A percentile compares a stretch with the other conserved stretches of the same genome.
phyloP scores from a whole-genome alignment of 306 rosid genomes.

The Cucurbita maxima region DNA sequence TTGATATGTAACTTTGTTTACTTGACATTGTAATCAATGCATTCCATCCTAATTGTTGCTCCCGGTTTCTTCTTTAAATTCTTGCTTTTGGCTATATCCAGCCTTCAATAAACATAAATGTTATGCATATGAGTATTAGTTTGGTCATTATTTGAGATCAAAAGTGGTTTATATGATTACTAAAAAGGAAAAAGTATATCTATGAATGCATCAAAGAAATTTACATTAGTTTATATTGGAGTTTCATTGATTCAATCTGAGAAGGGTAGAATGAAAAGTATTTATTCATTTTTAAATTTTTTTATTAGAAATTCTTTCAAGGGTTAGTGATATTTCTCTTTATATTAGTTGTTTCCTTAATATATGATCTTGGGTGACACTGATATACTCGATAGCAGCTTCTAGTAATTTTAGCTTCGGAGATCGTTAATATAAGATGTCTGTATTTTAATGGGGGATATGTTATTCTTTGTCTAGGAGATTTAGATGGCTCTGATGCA shows the following conservation, averaged over 20 bases:
- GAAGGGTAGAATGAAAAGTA: too few relatives aligned
- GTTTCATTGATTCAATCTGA: background rate
- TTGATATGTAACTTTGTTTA: background rate
- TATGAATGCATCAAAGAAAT: background rate
- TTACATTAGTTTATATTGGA: background rate
- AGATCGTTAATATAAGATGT: background rate
- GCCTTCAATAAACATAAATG: background rate
- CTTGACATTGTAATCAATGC: background rate
- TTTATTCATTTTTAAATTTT: too few relatives aligned
- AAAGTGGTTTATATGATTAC: background rate
- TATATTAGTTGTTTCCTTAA: background rate
- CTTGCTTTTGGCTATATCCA: background rate
- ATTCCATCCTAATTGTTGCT: background rate
- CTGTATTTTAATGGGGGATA: background rate
- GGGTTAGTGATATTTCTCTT: background rate
- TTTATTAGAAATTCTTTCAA: background rate
- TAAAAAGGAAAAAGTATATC: background rate
- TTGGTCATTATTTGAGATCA: background rate
- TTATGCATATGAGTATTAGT: background rate
- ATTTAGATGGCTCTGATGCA: conserved; percentile 81
- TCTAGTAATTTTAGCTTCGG: background rate
- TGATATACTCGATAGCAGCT: background rate
- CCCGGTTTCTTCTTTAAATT: background rate
- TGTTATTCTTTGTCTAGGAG: conserved; percentile 36
- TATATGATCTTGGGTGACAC: background rate